Conservation (phyloP, 106 monocot species). For the Dendrobium nobile region DNA sequence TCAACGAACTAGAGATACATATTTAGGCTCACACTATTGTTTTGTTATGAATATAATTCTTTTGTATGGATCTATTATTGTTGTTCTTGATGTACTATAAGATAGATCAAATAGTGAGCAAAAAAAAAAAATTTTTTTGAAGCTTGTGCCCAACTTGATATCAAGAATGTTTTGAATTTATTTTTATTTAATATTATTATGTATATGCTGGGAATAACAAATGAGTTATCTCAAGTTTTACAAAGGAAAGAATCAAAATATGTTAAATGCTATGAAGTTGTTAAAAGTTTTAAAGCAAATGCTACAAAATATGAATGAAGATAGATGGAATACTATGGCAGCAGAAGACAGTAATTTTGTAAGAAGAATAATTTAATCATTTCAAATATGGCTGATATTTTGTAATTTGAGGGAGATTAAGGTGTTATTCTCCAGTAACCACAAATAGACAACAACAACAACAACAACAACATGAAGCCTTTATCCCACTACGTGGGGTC, state of each 20-base stretch:
- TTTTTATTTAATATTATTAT: background rate
- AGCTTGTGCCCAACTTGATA: background rate
- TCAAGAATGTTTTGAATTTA: constrained; percentile 1
- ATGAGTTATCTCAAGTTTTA: constrained; percentile 3
- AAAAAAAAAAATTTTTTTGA: no score
- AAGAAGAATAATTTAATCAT: background rate
- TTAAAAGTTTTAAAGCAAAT: constrained; percentile 5
- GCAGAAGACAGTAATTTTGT: background rate
- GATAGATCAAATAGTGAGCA: no score
- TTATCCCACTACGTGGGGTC: no score
- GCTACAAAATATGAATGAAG: constrained; percentile 6
- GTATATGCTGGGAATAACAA: background rate
- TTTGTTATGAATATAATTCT: no score
- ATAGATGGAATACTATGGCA: constrained; percentile 1
- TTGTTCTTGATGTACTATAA: no score
- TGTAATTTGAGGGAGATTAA: no score
- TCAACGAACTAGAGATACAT: no score
- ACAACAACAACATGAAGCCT: no score
- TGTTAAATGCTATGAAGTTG: background rate
- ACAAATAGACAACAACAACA: constrained; percentile 9
- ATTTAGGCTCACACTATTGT: no score
- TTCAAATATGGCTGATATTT: no score
- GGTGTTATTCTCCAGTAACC: no score
- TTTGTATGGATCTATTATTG: no score
- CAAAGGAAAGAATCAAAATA: constrained; percentile 11